Conservation (phyloP, 805 yeast species). For the Pichia membranifaciens region DNA sequence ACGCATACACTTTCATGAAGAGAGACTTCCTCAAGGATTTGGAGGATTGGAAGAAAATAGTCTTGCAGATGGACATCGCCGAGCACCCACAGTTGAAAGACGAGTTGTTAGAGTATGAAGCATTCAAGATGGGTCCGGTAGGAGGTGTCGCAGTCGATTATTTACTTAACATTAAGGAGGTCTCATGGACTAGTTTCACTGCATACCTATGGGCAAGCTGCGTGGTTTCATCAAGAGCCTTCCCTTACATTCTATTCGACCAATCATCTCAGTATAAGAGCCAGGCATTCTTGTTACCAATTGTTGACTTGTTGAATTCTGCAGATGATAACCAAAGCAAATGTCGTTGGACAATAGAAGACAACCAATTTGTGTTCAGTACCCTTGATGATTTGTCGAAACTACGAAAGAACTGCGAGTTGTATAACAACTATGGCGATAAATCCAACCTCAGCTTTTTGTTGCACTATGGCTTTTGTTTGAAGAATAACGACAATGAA, state of each 20-base stretch:
- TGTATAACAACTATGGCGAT: constrained; percentile 81
- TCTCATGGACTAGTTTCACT: constrained; percentile 57
- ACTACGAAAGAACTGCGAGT: constrained; percentile 45
- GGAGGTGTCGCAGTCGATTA: constrained; percentile 18
- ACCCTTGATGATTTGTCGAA: constrained; percentile 26
- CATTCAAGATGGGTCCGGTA: constrained; percentile 17
- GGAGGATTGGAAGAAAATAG: constrained; percentile 53
- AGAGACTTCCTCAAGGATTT: constrained; percentile 40
- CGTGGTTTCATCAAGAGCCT: constrained; percentile 71
- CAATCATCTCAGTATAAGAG: constrained; percentile 23
- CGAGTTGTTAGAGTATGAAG: constrained; percentile 24
- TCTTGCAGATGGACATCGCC: constrained; percentile 19
- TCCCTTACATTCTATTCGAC: constrained; percentile 62
- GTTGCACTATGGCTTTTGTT: constrained; percentile 73
- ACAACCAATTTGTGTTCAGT: constrained; percentile 32
- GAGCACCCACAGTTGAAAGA: constrained; percentile 15
- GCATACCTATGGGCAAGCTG: constrained; percentile 72
- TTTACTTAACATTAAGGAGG: constrained; percentile 13
- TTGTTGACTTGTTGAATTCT: constrained; percentile 75
- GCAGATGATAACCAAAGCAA: constrained; percentile 50
- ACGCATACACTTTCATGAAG: constrained; percentile 51
- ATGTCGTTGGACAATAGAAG: constrained; percentile 43
- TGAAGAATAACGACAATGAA: constrained; percentile 48
- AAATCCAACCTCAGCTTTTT: constrained; percentile 59
- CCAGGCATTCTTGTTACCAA: constrained; percentile 68